phyloP scores from a whole-genome alignment of 768 basidiomycete genomes.

The Naematelia encephala region DNA sequence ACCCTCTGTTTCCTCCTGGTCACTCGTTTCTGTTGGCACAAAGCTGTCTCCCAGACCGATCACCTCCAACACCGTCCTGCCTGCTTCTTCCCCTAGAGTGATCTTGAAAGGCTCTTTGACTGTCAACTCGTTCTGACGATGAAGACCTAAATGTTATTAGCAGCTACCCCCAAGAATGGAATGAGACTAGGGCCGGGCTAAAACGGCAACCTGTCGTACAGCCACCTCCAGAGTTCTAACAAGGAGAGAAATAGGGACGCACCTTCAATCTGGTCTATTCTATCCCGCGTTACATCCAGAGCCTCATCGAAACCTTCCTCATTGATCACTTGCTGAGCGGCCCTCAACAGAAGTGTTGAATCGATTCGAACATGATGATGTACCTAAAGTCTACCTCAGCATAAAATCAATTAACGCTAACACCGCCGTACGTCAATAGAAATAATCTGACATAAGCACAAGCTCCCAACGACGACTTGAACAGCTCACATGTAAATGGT shows the following conservation, averaged over 20 bases:
- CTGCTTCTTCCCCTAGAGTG: conserved; percentile 29
- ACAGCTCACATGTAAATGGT: conserved; percentile 53
- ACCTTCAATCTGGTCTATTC: conserved; percentile 84
- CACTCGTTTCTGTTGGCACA: conserved; percentile 53
- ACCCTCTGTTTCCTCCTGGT: conserved; percentile 37
- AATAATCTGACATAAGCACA: conserved; percentile 69
- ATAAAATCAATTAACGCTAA: conserved; percentile 3
- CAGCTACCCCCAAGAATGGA: not conserved
- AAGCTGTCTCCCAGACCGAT: conserved; percentile 59
- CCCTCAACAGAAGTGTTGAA: conserved; percentile 70
- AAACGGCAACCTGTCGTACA: too few relatives aligned
- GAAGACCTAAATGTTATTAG: conserved; percentile 31
- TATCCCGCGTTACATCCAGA: conserved; percentile 66
- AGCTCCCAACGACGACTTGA: too few relatives aligned
- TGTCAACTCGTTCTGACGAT: conserved; percentile 48
- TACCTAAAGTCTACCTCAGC: too few relatives aligned
- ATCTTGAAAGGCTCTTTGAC: conserved; percentile 50
- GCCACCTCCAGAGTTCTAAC: too few relatives aligned
- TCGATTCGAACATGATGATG: conserved; percentile 75
- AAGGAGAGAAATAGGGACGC: conserved; percentile 1
- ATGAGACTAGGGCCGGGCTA: too few relatives aligned
- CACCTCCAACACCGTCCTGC: conserved; percentile 36
- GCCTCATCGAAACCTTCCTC: conserved; percentile 77
- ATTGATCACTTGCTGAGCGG: conserved; percentile 66
- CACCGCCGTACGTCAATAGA: conserved; percentile 73